Conservation (phyloP, 768 basidiomycete genomes). For the Podaxis pistillaris region DNA sequence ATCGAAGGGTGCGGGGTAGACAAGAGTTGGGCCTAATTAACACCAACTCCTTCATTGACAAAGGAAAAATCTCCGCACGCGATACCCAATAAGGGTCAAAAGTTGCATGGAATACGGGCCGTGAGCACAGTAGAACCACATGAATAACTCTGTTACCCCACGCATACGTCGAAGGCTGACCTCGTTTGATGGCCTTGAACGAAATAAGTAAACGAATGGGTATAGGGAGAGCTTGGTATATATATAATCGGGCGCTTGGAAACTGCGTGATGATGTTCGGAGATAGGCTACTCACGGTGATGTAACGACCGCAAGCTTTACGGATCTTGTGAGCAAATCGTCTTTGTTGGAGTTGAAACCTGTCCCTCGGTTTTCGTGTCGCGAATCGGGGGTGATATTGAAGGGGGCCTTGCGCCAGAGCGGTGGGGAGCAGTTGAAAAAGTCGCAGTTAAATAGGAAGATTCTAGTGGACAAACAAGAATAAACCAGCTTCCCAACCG, state of each 20-base stretch:
- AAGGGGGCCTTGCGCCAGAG: background rate
- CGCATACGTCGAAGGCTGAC: background rate
- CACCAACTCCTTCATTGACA: background rate
- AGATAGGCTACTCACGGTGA: background rate
- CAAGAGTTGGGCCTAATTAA: background rate
- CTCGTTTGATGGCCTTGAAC: background rate
- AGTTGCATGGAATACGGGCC: conserved; percentile 5
- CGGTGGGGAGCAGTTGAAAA: background rate
- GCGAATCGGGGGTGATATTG: background rate
- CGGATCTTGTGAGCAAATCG: background rate
- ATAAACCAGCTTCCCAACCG: background rate
- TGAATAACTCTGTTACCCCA: background rate
- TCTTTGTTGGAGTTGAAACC: background rate
- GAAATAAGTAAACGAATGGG: background rate
- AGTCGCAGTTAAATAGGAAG: background rate
- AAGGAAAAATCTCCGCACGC: background rate
- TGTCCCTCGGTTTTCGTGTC: background rate
- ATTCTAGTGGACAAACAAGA: background rate
- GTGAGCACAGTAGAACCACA: conserved; percentile 3
- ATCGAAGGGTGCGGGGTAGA: background rate
- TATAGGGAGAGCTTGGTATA: no score
- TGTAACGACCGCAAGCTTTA: background rate
- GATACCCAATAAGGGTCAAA: conserved; percentile 2
- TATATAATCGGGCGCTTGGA: no score
- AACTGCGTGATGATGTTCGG: no score